A percentile compares a stretch with the other conserved stretches of the same genome.
Conservation (phyloP, 805 yeast species). For the Hanseniaspora occidentalis region DNA sequence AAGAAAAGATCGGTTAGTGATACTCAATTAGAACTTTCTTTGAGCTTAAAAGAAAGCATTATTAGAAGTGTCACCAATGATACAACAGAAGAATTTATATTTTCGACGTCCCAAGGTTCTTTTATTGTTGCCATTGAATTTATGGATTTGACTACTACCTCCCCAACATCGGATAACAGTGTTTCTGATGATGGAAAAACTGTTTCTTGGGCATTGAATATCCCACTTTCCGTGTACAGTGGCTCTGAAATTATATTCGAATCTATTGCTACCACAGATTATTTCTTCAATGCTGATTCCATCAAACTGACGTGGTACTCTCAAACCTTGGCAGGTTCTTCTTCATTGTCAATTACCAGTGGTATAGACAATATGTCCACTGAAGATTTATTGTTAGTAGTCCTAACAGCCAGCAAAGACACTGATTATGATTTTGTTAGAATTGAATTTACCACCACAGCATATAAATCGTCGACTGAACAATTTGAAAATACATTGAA, state of each 20-base stretch:
- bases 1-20: no score
- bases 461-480: background rate
- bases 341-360: background rate
- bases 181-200: background rate
- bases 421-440: background rate
- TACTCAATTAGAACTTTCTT: no score
- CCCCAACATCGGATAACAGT: background rate
- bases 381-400: background rate
- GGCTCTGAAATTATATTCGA: conserved; percentile 1
- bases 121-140: background rate
- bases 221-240: background rate
- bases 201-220: background rate
- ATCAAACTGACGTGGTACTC: background rate
- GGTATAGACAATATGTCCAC: conserved; percentile 1
- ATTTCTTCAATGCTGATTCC: background rate
- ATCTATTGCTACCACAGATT: background rate
- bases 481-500: background rate
- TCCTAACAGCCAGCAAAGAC: background rate
- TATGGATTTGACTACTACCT: background rate
- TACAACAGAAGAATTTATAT: background rate
- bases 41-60: background rate
- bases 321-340: background rate
- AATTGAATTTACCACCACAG: background rate
- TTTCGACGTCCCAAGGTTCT: background rate
- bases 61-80: background rate